phyloP scores from a whole-genome alignment of 176 grass and related monocot species.

The Coix lacrymajobi region DNA sequence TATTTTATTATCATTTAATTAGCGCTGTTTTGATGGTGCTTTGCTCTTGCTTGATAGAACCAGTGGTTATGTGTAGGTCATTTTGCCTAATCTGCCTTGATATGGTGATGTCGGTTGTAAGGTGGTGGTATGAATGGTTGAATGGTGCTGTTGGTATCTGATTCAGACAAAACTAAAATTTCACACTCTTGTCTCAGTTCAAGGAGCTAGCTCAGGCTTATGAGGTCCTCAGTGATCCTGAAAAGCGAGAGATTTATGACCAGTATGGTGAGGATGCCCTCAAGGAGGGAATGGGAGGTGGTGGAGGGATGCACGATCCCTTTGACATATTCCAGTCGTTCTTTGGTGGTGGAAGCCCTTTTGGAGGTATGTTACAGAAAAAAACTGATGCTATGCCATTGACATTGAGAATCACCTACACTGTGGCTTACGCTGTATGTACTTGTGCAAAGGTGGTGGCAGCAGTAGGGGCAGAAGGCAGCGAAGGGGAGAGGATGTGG shows the following conservation, averaged over 20 bases:
- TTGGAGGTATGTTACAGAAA: slow-evolving; percentile 41
- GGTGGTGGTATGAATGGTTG: background rate
- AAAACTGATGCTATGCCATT: background rate
- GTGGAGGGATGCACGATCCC: slow-evolving; percentile 66
- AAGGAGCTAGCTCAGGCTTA: slow-evolving; percentile 92
- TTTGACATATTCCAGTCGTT: slow-evolving; percentile 87
- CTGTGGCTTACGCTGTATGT: background rate
- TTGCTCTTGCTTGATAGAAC: background rate
- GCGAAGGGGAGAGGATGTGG: slow-evolving; percentile 78
- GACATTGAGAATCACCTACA: no score
- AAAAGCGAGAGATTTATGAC: slow-evolving; percentile 83
- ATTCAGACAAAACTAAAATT: background rate
- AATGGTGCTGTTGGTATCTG: background rate
- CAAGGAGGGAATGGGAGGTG: slow-evolving; percentile 80
- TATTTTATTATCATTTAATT: background rate
- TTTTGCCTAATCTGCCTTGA: background rate
- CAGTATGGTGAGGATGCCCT: slow-evolving; percentile 95
- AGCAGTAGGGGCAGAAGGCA: slow-evolving; percentile 76
- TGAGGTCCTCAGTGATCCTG: slow-evolving; percentile 85
- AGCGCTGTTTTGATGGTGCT: background rate
- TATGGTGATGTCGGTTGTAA: background rate
- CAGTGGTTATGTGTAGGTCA: background rate
- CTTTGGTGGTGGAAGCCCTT: slow-evolving; percentile 66
- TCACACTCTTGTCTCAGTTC: slow-evolving; percentile 38
- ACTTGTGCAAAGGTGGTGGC: slow-evolving; percentile 40